Base-by-base conservation (phyloP, 2,329 filamentous ascomycete genomes). In the Talaromyces sp. region DNA sequence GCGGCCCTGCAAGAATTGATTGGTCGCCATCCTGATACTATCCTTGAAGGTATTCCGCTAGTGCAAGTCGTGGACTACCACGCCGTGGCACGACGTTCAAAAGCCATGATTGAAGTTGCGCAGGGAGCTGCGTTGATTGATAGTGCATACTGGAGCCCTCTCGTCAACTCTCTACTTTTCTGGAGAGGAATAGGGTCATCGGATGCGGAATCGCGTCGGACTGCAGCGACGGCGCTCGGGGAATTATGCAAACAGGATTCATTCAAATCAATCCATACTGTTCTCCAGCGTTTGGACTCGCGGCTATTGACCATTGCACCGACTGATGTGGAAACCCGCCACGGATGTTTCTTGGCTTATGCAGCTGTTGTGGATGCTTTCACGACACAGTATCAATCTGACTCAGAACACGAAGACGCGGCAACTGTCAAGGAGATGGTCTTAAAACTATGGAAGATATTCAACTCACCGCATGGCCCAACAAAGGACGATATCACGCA, bases 41-140 rank as follows among this genome's bases (percentile, higher is more conserved):
- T 98, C 38, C 82, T 85, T 17, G 83, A 93, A 71, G 95, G 94
- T 0, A 98, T 99, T 65, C 79, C 87, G 49, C 84, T 98, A 1
- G 92, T 98, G 0, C 95, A 98, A 74, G 85, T 87, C 1, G 91
- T 98, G 1, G 95, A 99, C 74, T 99, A 97, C 73, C 93, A 97
- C 75, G 87, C 92, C 43, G 93, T 99, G 22, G 94, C 95, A 2
- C 84, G 96, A n/a, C 86, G 94, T 27, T 89, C 91, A 17, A 86
- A 91, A 69, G 94, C 93, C 3, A 89, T 97, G 71, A 84, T 88
- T 47, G 87, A 93, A 56, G 92, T 98, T 11, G 88, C 91, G 0
- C 80, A 87, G 13, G 84, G 84, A 43, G 90, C 90, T 0, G 87
- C 91, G 0, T 81, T 79, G n/a, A 79, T 98, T 5, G 86, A 88